These are phyloP conservation scores for Backusella luteola DNA, from an alignment of 192 early-diverging fungal genomes.

Conservation along the genomic window DNA sequence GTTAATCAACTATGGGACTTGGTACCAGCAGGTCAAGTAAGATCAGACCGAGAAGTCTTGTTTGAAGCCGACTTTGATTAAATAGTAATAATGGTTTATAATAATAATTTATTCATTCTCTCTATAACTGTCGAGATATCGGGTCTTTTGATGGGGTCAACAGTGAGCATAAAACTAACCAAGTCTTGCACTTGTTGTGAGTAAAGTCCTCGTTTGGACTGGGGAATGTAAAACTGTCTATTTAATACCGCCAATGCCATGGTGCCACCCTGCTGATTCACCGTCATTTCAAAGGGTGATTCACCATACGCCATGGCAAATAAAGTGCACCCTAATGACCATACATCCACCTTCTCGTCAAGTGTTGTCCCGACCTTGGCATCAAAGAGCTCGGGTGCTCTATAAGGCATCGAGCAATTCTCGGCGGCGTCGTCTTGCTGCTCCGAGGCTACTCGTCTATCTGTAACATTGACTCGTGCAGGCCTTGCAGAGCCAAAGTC, in stretches of 20 bases:
- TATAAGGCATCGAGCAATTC: constrained; percentile 67
- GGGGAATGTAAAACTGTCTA: constrained; percentile 53
- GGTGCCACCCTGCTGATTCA: constrained; percentile 61
- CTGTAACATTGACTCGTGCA: constrained; percentile 50
- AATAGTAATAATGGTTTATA: not conserved
- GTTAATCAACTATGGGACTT: constrained; percentile 37
- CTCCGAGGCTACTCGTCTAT: constrained; percentile 50
- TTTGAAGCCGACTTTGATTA: constrained; percentile 38
- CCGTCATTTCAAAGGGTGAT: constrained; percentile 69
- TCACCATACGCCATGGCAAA: constrained; percentile 66
- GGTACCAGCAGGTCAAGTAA: constrained; percentile 27
- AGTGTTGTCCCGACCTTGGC: constrained; percentile 55
- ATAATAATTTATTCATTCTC: not conserved
- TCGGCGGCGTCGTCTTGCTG: constrained; percentile 69
- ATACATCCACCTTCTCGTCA: constrained; percentile 73
- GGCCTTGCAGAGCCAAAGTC: constrained; percentile 65
- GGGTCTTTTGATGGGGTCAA: constrained; percentile 56
- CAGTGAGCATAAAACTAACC: constrained; percentile 57
- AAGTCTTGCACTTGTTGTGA: constrained; percentile 49
- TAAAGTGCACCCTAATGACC: constrained; percentile 70
- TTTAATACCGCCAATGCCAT: constrained; percentile 69
- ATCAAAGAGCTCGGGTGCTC: constrained; percentile 77
- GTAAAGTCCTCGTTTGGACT: constrained; percentile 40
- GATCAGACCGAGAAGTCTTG: constrained; percentile 28
- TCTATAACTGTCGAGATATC: constrained; percentile 40